Conservation (phyloP, 164 flowering plant genomes). For the Amborella trichopoda region DNA sequence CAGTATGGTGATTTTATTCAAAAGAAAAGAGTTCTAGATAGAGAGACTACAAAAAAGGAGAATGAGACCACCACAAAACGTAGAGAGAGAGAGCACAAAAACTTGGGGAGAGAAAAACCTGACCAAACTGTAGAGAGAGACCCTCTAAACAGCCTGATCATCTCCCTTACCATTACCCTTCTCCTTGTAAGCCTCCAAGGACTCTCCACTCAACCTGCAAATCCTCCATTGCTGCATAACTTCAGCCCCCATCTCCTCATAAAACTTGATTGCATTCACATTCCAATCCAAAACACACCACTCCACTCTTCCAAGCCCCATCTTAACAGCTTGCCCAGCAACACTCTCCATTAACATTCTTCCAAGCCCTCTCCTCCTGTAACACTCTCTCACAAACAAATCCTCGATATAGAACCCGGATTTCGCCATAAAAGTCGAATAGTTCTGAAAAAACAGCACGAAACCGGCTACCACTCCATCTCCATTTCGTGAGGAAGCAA, state of each 20-base stretch:
- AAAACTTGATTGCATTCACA: conserved; percentile 68
- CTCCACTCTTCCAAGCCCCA: conserved; percentile 80
- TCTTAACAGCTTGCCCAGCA: conserved; percentile 67
- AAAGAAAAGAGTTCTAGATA: no score
- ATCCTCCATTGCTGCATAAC: conserved; percentile 71
- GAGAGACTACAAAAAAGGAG: no score
- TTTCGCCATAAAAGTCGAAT: conserved; percentile 58
- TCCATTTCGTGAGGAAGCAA: conserved; percentile 10
- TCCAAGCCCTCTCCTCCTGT: conserved; percentile 70
- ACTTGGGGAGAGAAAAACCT: no score
- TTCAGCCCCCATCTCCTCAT: conserved; percentile 85
- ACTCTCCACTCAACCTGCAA: conserved; percentile 57
- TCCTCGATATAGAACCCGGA: conserved; percentile 89
- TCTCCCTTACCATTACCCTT: no score
- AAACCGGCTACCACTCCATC: conserved; percentile 55
- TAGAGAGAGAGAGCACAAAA: no score
- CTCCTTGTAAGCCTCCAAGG: conserved; percentile 16
- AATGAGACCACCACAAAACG: no score
- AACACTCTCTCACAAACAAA: conserved; percentile 67
- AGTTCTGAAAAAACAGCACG: conserved; percentile 76
- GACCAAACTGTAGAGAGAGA: no score
- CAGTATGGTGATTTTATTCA: no score
- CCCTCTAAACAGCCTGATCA: no score
- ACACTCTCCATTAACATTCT: conserved; percentile 57
- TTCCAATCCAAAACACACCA: conserved; percentile 96